Evolutionary conservation across 73 alveolate species (phyloP).

Genomic region (Breviolum minutum): DNA sequence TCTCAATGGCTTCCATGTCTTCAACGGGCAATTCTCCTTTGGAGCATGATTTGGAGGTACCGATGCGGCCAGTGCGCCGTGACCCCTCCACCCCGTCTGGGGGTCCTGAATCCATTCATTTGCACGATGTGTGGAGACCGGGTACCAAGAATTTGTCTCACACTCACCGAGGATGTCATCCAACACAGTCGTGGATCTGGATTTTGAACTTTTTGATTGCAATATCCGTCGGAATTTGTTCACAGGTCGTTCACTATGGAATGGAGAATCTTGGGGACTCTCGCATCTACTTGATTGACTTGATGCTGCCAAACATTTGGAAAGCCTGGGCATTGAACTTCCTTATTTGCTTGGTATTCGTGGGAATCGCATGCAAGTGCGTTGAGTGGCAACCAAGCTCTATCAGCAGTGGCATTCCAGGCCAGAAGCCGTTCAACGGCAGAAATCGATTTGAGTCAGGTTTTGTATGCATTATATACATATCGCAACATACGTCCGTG

Average conservation of each 20-base stretch:
- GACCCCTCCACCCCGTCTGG: background rate
- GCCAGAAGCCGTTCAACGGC: background rate
- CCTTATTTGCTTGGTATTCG: background rate
- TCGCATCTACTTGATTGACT: background rate
- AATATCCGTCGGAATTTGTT: slow-evolving; percentile 15
- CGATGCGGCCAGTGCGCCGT: background rate
- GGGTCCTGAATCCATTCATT: slow-evolving; percentile 23
- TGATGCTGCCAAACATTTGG: background rate
- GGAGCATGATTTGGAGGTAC: background rate
- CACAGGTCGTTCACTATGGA: slow-evolving; percentile 81
- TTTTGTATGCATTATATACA: too few relatives aligned
- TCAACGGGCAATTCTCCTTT: background rate
- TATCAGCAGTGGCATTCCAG: slow-evolving; percentile 83
- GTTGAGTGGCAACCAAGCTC: slow-evolving; percentile 78
- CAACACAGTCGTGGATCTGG: slow-evolving; percentile 64
- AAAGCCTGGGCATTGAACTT: background rate
- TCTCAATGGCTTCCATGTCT: background rate
- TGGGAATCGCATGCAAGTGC: slow-evolving; percentile 28
- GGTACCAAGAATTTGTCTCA: slow-evolving; percentile 2
- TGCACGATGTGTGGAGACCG: slow-evolving; percentile 12
- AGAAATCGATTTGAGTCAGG: background rate
- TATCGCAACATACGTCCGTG: too few relatives aligned
- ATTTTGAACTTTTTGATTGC: slow-evolving; percentile 49
- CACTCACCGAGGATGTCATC: slow-evolving; percentile 30
- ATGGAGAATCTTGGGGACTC: slow-evolving; percentile 11